Percentiles rank a stretch among this genome's conserved stretches.
These are phyloP conservation scores for Arthrobotrys sphaeroides DNA, from an alignment of 2,329 filamentous ascomycete genomes.

Conservation along the genomic window DNA sequence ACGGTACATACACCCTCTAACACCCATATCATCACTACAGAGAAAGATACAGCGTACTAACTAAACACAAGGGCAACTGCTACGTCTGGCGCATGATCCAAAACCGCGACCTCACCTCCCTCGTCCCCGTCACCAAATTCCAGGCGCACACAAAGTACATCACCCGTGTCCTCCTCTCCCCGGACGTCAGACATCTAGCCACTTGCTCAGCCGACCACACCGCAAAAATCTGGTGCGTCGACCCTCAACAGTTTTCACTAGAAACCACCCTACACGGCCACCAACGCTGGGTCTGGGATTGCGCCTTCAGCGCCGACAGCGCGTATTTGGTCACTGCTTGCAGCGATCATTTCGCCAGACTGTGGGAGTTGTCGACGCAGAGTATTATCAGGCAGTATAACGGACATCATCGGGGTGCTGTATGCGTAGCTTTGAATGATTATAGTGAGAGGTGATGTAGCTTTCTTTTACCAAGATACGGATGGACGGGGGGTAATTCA, in stretches of 20 bases:
- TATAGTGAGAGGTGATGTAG: conserved; percentile 63
- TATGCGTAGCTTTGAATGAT: conserved; percentile 92
- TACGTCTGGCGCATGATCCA: conserved; percentile 97
- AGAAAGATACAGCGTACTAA: background rate
- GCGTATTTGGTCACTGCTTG: conserved; percentile 93
- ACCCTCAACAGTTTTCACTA: conserved; percentile 73
- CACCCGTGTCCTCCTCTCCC: conserved; percentile 87
- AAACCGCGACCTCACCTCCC: conserved; percentile 79
- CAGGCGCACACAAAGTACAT: conserved; percentile 91
- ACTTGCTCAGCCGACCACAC: conserved; percentile 95
- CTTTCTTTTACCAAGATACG: background rate
- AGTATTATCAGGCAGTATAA: conserved; percentile 95
- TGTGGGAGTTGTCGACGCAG: conserved; percentile 89
- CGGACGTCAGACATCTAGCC: conserved; percentile 91
- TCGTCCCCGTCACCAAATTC: conserved; percentile 88
- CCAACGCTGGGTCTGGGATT: conserved; percentile 98
- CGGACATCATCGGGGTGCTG: conserved; percentile 88
- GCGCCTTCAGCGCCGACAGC: conserved; percentile 90
- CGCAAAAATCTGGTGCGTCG: conserved; percentile 83
- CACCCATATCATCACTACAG: background rate
- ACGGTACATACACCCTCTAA: conserved; percentile 67
- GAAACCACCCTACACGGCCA: conserved; percentile 89
- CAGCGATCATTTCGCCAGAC: conserved; percentile 87
- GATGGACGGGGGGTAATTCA: too few relatives aligned
- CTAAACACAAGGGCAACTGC: conserved; percentile 77